Evolutionary conservation across 1,139 yeast genomes (phyloP).

Genomic region (Casaregolazyma lundiana): DNA sequence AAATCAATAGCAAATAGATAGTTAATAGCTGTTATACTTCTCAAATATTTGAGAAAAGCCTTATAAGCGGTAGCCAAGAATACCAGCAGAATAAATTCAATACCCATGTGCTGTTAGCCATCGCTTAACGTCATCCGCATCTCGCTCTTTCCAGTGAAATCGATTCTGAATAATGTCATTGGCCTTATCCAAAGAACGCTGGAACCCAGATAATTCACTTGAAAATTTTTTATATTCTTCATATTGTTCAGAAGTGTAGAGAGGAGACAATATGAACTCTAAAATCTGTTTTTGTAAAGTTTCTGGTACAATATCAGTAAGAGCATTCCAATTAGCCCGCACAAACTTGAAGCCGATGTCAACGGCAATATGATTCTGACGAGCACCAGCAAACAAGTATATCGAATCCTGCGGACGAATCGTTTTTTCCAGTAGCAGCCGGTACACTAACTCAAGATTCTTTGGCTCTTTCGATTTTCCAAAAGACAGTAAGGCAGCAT

Average conservation of each 20-base stretch:
- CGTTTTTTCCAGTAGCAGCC: conserved; percentile 58
- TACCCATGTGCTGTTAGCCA: conserved; percentile 23
- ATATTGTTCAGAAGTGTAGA: conserved; percentile 41
- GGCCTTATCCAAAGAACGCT: conserved; percentile 31
- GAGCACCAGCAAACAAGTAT: conserved; percentile 68
- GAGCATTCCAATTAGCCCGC: conserved; percentile 47
- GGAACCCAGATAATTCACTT: conserved; percentile 43
- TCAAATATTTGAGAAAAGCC: too few species aligned
- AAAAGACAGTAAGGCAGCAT: conserved; percentile 65
- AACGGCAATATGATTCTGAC: conserved; percentile 58
- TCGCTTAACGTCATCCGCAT: conserved; percentile 30
- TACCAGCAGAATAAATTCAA: background rate
- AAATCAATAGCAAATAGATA: too few species aligned
- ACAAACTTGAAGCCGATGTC: conserved; percentile 57
- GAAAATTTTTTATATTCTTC: conserved; percentile 51
- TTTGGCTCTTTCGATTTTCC: conserved; percentile 63
- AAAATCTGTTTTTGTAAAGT: conserved; percentile 50
- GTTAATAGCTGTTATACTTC: background rate
- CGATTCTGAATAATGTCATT: conserved; percentile 28
- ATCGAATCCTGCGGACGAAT: conserved; percentile 73
- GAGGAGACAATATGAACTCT: conserved; percentile 55
- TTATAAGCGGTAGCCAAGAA: too few species aligned
- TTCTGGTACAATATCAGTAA: conserved; percentile 46
- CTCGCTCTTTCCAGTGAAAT: conserved; percentile 32
- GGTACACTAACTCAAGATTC: conserved; percentile 57